Evolutionary conservation across 73 alveolate genomes (phyloP).

Genomic region (Effrenium voratum): DNA sequence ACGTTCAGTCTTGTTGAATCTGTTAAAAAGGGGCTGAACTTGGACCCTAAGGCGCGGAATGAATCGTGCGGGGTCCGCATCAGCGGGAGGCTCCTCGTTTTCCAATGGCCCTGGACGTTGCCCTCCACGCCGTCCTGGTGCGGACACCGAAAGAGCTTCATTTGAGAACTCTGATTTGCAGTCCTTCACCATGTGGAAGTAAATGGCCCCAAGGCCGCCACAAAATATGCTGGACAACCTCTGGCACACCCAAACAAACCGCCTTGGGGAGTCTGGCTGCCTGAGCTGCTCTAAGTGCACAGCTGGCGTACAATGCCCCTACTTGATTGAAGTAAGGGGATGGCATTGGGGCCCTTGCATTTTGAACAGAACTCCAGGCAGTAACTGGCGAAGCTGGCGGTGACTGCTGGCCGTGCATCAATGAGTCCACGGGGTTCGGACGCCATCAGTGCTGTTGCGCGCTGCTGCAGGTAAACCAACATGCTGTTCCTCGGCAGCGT

Average conservation of each 20-base stretch:
- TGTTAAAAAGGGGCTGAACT: background rate
- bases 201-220: constrained; percentile 83
- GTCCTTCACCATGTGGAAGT: constrained; percentile 89
- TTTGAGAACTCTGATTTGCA: background rate
- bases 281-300: background rate
- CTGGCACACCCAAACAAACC: background rate
- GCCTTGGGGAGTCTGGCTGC: no score
- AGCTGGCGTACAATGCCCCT: background rate
- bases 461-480: constrained; percentile 76
- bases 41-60: background rate
- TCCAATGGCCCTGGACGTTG: constrained; percentile 75
- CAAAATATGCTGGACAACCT: constrained; percentile 75
- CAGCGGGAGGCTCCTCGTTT: constrained; percentile 58
- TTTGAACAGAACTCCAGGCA: no score
- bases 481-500: constrained; percentile 88
- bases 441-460: constrained; percentile 85
- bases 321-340: background rate
- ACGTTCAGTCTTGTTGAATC: no score
- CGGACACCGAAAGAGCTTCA: no score
- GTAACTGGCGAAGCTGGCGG: no score
- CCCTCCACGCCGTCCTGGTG: constrained; percentile 84
- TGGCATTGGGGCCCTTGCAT: background rate
- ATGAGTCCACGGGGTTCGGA: background rate
- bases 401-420: no score
- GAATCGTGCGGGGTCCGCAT: background rate